These are phyloP conservation scores for Pseudozyma sp. DNA, from an alignment of 1,284 basidiomycete genomes.

Conservation along the genomic window DNA sequence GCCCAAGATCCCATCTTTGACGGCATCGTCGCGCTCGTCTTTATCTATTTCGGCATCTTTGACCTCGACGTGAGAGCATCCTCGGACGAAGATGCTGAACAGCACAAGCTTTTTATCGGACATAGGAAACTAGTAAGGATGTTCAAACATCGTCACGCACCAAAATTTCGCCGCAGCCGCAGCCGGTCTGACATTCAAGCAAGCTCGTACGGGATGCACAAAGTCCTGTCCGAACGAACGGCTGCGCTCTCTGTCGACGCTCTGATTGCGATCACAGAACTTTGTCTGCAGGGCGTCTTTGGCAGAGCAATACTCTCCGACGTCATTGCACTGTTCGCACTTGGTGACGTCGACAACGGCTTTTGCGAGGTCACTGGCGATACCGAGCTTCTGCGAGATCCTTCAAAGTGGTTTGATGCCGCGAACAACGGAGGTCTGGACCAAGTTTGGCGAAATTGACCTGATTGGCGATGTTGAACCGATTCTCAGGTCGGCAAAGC, in stretches of 20 bases:
- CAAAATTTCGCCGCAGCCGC: too few species aligned
- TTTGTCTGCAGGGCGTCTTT: constrained; percentile 20
- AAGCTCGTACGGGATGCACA: too few species aligned
- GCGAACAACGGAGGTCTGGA: not conserved
- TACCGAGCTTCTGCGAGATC: constrained; percentile 14
- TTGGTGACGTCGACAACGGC: constrained; percentile 18
- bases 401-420: constrained; percentile 11
- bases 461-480: constrained; percentile 2
- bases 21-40: constrained; percentile 12
- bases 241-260: constrained; percentile 13
- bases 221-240: not conserved
- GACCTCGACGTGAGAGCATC: not conserved
- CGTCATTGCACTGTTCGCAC: constrained; percentile 19
- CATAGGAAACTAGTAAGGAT: too few species aligned
- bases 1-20: constrained; percentile 10
- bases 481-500: constrained; percentile 11
- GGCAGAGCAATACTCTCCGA: constrained; percentile 5
- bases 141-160: too few species aligned
- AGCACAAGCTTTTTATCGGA: not conserved
- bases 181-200: not conserved
- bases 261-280: constrained; percentile 16
- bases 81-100: not conserved
- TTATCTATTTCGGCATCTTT: constrained; percentile 20
- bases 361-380: constrained; percentile 7
- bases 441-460: constrained; percentile 1